Base-by-base conservation (phyloP, 2,329 filamentous ascomycete genomes). In the Ophiostoma pallidulum region DNA sequence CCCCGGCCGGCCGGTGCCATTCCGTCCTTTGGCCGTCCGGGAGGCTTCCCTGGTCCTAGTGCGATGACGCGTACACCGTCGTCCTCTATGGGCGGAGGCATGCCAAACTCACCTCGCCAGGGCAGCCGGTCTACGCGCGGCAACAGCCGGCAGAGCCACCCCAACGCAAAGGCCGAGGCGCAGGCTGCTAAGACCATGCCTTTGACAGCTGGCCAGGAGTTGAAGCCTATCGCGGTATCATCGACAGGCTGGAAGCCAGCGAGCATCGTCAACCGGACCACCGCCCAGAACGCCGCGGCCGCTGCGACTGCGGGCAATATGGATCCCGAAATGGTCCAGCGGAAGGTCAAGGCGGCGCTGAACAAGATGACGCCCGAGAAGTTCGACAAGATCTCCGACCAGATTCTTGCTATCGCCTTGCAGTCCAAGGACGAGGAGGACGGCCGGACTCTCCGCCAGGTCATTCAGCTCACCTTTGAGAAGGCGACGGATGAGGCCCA, bases 291-390 rank as follows among this genome's bases (percentile, higher is more conserved):
- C 43, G 64, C 70, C 33, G 53, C 66, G 37, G 63, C 66, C 32
- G 62, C 66, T 49, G 60, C 67, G 48, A 66, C 71, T 54, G 64
- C 71, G 8, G 70, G 71, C 43, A 75, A 86, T 58, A 78, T 97
- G 70, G 80, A 94, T 55, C 91, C 92, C 20, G 87, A 91, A 59
- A 80, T 92, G 73, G 92, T 98, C 50, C 92, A 98, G 72, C 84
- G 91, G 58, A 98, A 98, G 82, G 92, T 98, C 64, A 98, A 98
- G 82, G 85, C 89, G 54, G 86, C 86, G 52, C 74, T 98, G 60
- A 98, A 98, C 81, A 98, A 98, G 84, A 97, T 98, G 92, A 97
- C 92, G 0, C 92, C 92, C 0, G 92, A 98, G 70, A 98, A 97
- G 63, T 98, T 98, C 60, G 90, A 95, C 64, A 89, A 84, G 70